Base-by-base conservation (phyloP, 2,329 filamentous ascomycete species). In the Geosmithia putterillii region DNA sequence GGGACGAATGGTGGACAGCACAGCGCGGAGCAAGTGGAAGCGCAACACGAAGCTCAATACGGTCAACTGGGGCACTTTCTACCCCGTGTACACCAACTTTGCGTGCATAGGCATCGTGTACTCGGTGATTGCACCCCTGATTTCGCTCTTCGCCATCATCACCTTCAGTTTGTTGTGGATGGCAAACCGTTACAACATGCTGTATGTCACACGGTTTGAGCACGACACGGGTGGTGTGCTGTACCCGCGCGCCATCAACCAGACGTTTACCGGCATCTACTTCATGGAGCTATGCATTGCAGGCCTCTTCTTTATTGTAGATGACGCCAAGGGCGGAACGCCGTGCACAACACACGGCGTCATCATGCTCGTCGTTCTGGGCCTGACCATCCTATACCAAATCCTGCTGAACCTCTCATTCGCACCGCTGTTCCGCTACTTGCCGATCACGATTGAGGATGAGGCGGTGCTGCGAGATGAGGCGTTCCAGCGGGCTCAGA, bases 71-170 rank as follows among this genome's bases (percentile, higher is more conserved):
- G 92, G 92, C 8, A 81, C 81, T 0, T 90, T 94, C 67, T 98
- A 96, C 60, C 92, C 92, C 0, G 81, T 95, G 0, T 98, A 96
- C 61, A 95, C 92, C 44, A 95, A 95, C 57, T 86, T 98, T 52
- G 92, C 89, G 38, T 94, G 86, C 50, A 96, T 98, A 52, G 88
- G 79, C 1, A 61, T 95, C 37, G 81, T 96, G 35, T 98, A 96
- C 62, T 86, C 80, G 35, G 75, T 96, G 45, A 81, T 96, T 37
- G 81, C 92, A 1, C 92, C 92, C 0, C 68, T 98, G 12, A 95
- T 98, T 56, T 77, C 92, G 41, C 66, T 96, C 19, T 96, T 98
- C 66, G 90, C 92, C 52, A 79, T 95, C 53, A 79, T 96, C 58
- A 95, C 90, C 0, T 96, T 96, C 59, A 74, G 76, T 40, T 69